A percentile compares a stretch with the other conserved stretches of the same genome.
These are phyloP conservation scores for Colletotrichum eremochloae DNA, from an alignment of 2,329 filamentous ascomycete species.

Conservation along the genomic window DNA sequence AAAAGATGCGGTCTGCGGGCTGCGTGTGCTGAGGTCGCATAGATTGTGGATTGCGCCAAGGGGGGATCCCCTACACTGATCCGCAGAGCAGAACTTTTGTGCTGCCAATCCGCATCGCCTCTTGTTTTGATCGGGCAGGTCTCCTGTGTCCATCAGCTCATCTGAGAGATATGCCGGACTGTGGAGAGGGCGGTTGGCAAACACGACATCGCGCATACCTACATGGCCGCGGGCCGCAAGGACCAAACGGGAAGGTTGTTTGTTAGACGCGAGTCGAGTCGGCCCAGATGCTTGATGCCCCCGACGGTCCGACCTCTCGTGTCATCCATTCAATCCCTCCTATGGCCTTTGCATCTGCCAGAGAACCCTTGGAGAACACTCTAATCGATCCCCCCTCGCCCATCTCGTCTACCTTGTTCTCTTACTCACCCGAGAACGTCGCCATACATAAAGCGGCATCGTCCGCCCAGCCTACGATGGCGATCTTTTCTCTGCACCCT, in stretches of 20 bases:
- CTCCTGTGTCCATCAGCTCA: slow-evolving; percentile 8
- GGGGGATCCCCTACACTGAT: neutral
- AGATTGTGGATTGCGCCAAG: neutral
- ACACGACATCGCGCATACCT: neutral
- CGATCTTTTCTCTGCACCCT: slow-evolving; percentile 11
- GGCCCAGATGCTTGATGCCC: slow-evolving; percentile 8
- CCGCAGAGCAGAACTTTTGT: slow-evolving; percentile 26
- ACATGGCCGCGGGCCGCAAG: slow-evolving; percentile 20
- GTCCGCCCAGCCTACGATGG: neutral
- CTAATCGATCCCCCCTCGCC: neutral
- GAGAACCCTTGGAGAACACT: neutral
- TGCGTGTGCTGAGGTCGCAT: neutral
- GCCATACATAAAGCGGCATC: slow-evolving; percentile 2
- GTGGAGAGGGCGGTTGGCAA: neutral
- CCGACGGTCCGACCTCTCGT: slow-evolving; percentile 29
- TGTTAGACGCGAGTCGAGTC: neutral
- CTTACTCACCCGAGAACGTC: neutral
- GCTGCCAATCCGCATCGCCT: neutral
- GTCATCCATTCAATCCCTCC: neutral
- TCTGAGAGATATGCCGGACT: neutral
- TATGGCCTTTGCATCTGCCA: neutral
- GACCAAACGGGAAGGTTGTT: slow-evolving; percentile 39
- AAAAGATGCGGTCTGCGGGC: neutral
- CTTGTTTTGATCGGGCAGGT: slow-evolving; percentile 36
- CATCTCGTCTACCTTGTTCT: neutral